Evolutionary conservation across 1,284 basidiomycete species (phyloP), one percentile per base, ranked within the genome.

Genomic region (Ganoderma resinaceum): DNA sequence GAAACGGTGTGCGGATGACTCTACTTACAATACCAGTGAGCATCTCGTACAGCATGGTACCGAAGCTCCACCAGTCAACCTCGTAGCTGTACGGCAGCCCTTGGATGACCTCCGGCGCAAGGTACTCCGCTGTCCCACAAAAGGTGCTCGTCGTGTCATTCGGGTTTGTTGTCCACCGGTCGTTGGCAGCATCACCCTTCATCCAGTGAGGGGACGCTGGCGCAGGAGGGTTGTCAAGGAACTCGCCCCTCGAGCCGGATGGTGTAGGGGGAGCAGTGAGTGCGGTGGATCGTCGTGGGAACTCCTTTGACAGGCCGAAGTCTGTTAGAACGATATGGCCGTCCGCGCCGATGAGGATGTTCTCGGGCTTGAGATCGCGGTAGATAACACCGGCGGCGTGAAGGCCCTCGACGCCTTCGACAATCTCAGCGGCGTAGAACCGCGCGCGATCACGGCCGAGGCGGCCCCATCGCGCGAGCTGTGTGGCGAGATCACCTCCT

Each of bases 41-140:
- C 90, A 97, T 97, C 83, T 99, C 97, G 79, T 94, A 96, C 67
- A 98, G 83, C 92, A 99, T 98, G 70, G 96, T 98, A 23, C 97
- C 97, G 76, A 98, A 94, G 72, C 93, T 94, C 96, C 97, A 99
- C 95, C 96, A 97, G 79, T 99, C 97, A 26, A 97, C 95, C 74
- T 97, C 95, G 77, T 97, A 98, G 71, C 93, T 93, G 80, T 99
- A 98, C 23, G 94, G 89, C 72, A 94, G 81, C 4, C 96, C 94
- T 76, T 96, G 93, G 75, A 99, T 95, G 62, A 99, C 95, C 79
- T 97, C 95, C 0, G 95, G 95, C 20, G 95, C 96, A 20, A 98
- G 87, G 77, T 98, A 98, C 79, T 98, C 96, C 3, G 95, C 93
- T 9, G 96, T 98, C 29, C 94, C 94, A 79, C 95, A 96, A 78